A percentile compares a stretch with the other conserved stretches of the same genome.
Evolutionary conservation across 2,329 filamentous ascomycete species (phyloP).

Genomic region (Cordyceps farinosa): DNA sequence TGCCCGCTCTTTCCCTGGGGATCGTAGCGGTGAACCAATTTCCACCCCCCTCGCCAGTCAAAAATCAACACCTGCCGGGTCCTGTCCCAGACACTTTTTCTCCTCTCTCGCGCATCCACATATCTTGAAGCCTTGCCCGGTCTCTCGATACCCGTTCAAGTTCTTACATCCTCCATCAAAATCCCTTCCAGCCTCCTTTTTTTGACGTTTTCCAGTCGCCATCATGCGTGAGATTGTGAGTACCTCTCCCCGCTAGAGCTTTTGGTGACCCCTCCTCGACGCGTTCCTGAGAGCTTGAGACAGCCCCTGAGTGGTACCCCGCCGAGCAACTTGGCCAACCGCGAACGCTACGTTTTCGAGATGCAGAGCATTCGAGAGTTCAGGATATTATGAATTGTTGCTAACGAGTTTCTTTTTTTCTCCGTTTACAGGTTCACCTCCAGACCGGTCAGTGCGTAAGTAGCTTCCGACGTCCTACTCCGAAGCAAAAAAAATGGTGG

Average conservation of each 20-base stretch:
- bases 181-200: constrained; percentile 20
- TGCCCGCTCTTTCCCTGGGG: constrained; percentile 22
- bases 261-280: constrained; percentile 28
- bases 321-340: constrained; percentile 2
- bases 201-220: constrained; percentile 30
- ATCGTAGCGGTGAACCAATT: constrained; percentile 29
- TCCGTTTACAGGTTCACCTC: constrained; percentile 81
- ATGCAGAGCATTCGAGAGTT: not conserved
- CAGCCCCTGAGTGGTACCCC: constrained; percentile 18
- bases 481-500: constrained; percentile 2
- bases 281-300: constrained; percentile 34
- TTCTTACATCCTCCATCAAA: constrained; percentile 28
- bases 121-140: constrained; percentile 24
- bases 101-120: constrained; percentile 27
- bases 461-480: constrained; percentile 24
- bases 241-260: constrained; percentile 27
- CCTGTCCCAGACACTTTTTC: constrained; percentile 21
- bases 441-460: constrained; percentile 99
- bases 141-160: constrained; percentile 34
- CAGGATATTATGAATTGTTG: constrained; percentile 27
- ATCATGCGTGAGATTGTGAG: constrained; percentile 69
- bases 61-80: constrained; percentile 26
- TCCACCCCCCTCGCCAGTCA: constrained; percentile 23
- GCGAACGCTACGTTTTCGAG: constrained; percentile 1
- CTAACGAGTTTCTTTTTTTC: constrained; percentile 52